Base-by-base conservation (phyloP, 345 rosid genomes). In the Balakata baccata region DNA sequence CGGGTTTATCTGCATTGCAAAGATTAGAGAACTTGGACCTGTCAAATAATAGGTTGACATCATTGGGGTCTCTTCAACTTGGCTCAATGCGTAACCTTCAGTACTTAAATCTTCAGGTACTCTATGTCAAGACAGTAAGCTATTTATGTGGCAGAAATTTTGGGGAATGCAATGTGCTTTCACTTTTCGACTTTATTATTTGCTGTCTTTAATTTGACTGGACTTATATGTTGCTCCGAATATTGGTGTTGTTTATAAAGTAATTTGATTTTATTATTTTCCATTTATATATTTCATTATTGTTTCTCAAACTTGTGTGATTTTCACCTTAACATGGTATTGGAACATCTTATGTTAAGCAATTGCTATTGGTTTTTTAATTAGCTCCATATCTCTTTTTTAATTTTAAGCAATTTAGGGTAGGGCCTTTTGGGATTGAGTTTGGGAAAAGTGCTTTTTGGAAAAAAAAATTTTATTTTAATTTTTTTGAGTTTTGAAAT, bases 81-180 rank as follows among this genome's bases (percentile, higher is more conserved):
- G 79, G 81, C 69, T 79, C 80, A 61, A 91, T 95, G 98, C 87
- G 69, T 70, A 83, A 74, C 76, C 96, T 95, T 60, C 93, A 84
- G 56, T 81, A 78, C 65, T 82, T 95, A 71, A 85, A 89, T 81
- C 89, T 95, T 81, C 94, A 87, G 99, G 99, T 95, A 85, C 79
- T 75, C 53, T 68, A 14, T 62, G 11, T 38, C 51, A 37, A 38
- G 71, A 74, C 22, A 14, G 34, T 57, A 58, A 46, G 38, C 25
- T 45, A 37, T 43, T 22, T n/a, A 5, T 34, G 39, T 65, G 11
- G 20, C 39, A 29, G 3, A 50, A 29, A 17, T 2, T 65, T 71
- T 58, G 14, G 22, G 43, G 63, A 47, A 11, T 38, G 34, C 47
- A 43, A 39, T 74, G 51, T 43, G 34, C 45, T 6, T 5, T 54